phyloP scores from a whole-genome alignment of 2,329 filamentous ascomycete species.

The Hymenoscyphus albidus region DNA sequence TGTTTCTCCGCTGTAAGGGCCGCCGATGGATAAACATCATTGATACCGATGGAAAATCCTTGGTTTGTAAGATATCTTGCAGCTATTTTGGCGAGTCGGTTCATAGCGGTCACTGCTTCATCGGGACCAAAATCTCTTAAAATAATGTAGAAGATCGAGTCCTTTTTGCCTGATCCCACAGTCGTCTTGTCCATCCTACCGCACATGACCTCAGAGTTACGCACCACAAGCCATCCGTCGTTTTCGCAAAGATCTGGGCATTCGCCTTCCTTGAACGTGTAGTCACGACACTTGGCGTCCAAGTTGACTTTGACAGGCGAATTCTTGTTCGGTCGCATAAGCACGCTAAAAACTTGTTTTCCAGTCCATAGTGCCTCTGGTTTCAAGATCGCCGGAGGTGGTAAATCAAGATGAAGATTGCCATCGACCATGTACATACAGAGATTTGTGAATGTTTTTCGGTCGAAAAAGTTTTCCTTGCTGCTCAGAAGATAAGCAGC shows the following conservation, averaged over 20 bases:
- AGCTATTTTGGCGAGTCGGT: constrained; percentile 83
- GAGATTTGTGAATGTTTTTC: constrained; percentile 82
- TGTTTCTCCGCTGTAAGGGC: constrained; percentile 70
- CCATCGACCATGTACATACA: constrained; percentile 92
- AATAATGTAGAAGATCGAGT: constrained; percentile 95
- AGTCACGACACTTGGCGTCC: constrained; percentile 87
- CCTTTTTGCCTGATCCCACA: constrained; percentile 95
- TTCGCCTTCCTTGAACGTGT: constrained; percentile 54
- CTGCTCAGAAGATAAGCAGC: constrained; percentile 86
- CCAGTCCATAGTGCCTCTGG: constrained; percentile 90
- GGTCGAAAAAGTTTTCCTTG: constrained; percentile 90
- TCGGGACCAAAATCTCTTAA: constrained; percentile 91
- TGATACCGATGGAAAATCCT: constrained; percentile 94
- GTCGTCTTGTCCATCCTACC: constrained; percentile 97
- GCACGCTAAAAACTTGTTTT: constrained; percentile 90
- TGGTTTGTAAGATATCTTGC: constrained; percentile 84
- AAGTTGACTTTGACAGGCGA: constrained; percentile 83
- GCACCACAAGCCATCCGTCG: constrained; percentile 86
- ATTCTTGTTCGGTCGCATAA: constrained; percentile 85
- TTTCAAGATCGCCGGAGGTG: constrained; percentile 80
- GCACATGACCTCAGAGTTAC: constrained; percentile 97
- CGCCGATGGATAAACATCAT: constrained; percentile 82
- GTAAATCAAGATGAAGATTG: constrained; percentile 73
- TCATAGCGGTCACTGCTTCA: constrained; percentile 87
- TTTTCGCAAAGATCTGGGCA: constrained; percentile 74